phyloP scores from a whole-genome alignment of 371 early-diverging fungal genomes.

The Umbelopsis sp. region DNA sequence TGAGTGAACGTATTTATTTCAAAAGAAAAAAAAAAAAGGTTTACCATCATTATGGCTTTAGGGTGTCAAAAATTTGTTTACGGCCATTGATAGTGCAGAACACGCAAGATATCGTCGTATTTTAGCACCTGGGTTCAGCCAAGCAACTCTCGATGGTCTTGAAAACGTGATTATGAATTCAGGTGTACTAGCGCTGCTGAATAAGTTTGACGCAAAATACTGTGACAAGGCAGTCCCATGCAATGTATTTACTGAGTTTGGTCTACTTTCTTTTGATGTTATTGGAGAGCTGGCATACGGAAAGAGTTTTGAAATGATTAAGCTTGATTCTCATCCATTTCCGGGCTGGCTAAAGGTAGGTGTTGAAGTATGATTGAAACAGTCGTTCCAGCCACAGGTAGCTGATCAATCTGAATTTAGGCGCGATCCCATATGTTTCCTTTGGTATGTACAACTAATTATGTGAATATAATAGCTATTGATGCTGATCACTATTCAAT shows the following conservation, averaged over 20 bases:
- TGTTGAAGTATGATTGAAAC: no score
- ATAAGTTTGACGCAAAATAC: not conserved
- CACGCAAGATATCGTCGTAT: slow-evolving; percentile 5
- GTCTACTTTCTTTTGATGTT: slow-evolving; percentile 10
- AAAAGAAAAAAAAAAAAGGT: no score
- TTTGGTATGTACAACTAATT: not conserved
- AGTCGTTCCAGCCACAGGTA: no score
- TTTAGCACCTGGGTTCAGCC: slow-evolving; percentile 5
- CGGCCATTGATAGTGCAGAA: not conserved
- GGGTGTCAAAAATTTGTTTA: not conserved
- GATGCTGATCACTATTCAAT: not conserved
- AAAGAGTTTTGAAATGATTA: slow-evolving; percentile 14
- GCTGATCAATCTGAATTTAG: not conserved
- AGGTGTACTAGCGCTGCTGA: not conserved
- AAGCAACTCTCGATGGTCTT: not conserved
- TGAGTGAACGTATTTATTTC: no score
- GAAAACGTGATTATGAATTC: slow-evolving; percentile 3
- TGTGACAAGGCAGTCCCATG: not conserved
- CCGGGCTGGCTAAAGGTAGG: slow-evolving; percentile 6
- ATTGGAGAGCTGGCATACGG: slow-evolving; percentile 13
- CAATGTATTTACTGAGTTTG: not conserved
- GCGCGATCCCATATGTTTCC: slow-evolving; percentile 2
- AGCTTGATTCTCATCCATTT: slow-evolving; percentile 2
- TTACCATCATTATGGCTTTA: not conserved
- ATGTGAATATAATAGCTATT: no score